phyloP scores from a whole-genome alignment of 805 yeast genomes.

The Kazachstania bromeliacearum region DNA sequence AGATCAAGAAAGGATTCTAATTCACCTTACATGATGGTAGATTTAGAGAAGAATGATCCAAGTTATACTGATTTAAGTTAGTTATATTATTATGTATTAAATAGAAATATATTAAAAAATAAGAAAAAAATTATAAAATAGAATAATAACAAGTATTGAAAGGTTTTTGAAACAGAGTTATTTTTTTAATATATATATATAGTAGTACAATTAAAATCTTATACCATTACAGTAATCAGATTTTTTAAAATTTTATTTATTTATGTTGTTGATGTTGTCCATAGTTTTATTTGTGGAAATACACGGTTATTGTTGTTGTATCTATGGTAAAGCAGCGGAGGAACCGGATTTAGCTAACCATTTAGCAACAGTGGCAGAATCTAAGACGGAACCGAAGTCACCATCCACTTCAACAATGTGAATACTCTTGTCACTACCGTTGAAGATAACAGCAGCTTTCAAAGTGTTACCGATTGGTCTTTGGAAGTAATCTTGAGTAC shows the following conservation, averaged over 20 bases:
- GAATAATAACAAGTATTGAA: too few species aligned
- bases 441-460: conserved; percentile 87
- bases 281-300: neutral
- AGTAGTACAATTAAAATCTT: conserved; percentile 1
- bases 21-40: neutral
- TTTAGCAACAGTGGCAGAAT: conserved; percentile 42
- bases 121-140: too few species aligned
- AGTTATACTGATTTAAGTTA: conserved; percentile 7
- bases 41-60: conserved; percentile 5
- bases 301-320: neutral
- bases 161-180: neutral
- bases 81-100: neutral
- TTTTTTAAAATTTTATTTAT: neutral
- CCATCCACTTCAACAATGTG: conserved; percentile 55
- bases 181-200: conserved; percentile 2
- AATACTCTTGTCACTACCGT: conserved; percentile 36
- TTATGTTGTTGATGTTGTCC: neutral
- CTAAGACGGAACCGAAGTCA: conserved; percentile 46
- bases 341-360: conserved; percentile 54
- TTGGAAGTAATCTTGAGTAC: conserved; percentile 73
- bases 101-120: too few species aligned
- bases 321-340: conserved; percentile 27
- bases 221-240: too few species aligned
- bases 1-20: conserved; percentile 8
- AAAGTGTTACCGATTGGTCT: conserved; percentile 74